Evolutionary conservation across 257 asterid genomes (phyloP).

Genomic region (Penstemon newberryi): DNA sequence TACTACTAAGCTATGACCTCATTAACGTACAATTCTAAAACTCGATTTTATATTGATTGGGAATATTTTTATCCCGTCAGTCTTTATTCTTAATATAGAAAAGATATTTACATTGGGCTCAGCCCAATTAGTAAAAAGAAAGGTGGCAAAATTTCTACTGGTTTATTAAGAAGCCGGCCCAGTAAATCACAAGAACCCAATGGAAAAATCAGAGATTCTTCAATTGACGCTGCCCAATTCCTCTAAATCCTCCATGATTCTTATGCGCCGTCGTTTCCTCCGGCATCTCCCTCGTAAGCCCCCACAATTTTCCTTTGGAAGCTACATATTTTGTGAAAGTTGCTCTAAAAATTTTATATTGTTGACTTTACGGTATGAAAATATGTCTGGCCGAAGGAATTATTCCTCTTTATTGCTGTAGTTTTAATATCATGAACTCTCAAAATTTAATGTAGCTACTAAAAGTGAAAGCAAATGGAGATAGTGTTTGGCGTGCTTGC

Average conservation of each 20-base stretch:
- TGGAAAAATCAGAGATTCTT: slow-evolving; percentile 59
- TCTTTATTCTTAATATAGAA: neutral
- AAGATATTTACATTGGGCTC: neutral
- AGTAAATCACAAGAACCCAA: slow-evolving; percentile 16
- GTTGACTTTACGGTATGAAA: neutral
- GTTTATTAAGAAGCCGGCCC: slow-evolving; percentile 20
- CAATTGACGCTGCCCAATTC: slow-evolving; percentile 81
- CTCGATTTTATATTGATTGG: neutral
- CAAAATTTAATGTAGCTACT: no score
- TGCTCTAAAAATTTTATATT: neutral
- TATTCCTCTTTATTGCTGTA: slow-evolving; percentile 4
- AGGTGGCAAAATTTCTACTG: neutral
- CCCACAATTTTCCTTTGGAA: slow-evolving; percentile 1
- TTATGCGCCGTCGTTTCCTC: slow-evolving; percentile 79
- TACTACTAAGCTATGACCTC: no score
- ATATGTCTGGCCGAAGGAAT: neutral
- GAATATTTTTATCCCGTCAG: neutral
- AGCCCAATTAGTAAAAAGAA: neutral
- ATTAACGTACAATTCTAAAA: no score
- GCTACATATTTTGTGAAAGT: neutral
- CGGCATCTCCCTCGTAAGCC: slow-evolving; percentile 47
- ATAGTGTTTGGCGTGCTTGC: no score
- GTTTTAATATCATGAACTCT: slow-evolving; percentile 29
- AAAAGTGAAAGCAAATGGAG: no score
- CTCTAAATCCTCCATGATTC: slow-evolving; percentile 54